phyloP scores from a whole-genome alignment of 768 basidiomycete species.

The Lentinula edodes region DNA sequence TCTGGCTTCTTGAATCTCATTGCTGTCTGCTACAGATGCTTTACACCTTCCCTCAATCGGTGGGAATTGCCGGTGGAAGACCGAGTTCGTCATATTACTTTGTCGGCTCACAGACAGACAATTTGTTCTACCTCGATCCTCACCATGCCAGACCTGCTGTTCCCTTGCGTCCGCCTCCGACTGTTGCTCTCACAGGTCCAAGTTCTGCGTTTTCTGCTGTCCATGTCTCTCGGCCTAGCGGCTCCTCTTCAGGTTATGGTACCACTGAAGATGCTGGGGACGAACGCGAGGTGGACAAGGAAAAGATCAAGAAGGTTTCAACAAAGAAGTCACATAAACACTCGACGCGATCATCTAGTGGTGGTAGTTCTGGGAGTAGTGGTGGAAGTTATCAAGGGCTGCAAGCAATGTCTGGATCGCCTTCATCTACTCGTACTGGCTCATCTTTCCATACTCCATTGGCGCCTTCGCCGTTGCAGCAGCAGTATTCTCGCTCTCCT shows the following conservation, averaged over 20 bases:
- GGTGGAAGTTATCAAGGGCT: slow-evolving; percentile 18
- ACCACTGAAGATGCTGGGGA: slow-evolving; percentile 1
- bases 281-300: slow-evolving; percentile 14
- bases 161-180: slow-evolving; percentile 46
- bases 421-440: slow-evolving; percentile 46
- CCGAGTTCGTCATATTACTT: slow-evolving; percentile 99
- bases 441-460: slow-evolving; percentile 56
- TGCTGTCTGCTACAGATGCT: slow-evolving; percentile 44
- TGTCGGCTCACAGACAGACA: slow-evolving; percentile 86
- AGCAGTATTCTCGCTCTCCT: slow-evolving; percentile 48
- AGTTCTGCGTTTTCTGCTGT: not conserved
- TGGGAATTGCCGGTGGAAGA: slow-evolving; percentile 94
- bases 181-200: not conserved
- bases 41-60: slow-evolving; percentile 91
- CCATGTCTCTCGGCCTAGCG: not conserved
- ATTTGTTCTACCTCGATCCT: slow-evolving; percentile 78
- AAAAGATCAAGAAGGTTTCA: slow-evolving; percentile 14
- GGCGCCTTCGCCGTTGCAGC: slow-evolving; percentile 62
- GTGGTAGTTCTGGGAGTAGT: slow-evolving; percentile 6
- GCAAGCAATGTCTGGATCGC: slow-evolving; percentile 35
- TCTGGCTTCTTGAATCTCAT: not conserved
- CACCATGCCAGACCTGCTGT: slow-evolving; percentile 76
- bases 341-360: slow-evolving; percentile 4
- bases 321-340: not conserved
- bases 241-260: not conserved